phyloP scores from a whole-genome alignment of 2,329 filamentous ascomycete genomes.

The Lachnellula arida region DNA sequence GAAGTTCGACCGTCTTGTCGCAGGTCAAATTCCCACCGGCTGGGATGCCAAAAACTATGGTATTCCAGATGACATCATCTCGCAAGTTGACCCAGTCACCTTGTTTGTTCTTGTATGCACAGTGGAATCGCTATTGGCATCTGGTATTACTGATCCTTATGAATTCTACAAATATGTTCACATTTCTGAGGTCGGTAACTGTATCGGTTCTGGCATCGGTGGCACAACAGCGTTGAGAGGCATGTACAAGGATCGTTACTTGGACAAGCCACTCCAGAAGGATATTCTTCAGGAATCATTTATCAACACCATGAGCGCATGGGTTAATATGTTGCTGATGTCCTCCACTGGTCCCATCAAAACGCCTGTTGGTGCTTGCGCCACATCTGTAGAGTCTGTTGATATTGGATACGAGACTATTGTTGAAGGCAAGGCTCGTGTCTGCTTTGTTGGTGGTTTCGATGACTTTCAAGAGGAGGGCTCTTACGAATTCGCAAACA shows the following conservation, averaged over 20 bases:
- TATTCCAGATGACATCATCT: slow-evolving; percentile 95
- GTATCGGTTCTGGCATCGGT: slow-evolving; percentile 96
- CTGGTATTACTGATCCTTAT: slow-evolving; percentile 97
- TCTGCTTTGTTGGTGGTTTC: slow-evolving; percentile 97
- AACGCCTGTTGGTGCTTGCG: slow-evolving; percentile 95
- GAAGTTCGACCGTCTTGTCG: slow-evolving; percentile 93
- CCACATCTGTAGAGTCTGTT: slow-evolving; percentile 93
- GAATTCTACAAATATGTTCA: slow-evolving; percentile 99
- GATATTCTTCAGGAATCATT: slow-evolving; percentile 99
- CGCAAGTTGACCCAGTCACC: slow-evolving; percentile 94
- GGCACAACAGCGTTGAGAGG: slow-evolving; percentile 86
- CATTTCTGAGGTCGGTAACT: slow-evolving; percentile 96
- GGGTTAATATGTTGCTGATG: slow-evolving; percentile 98
- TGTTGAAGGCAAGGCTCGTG: slow-evolving; percentile 92
- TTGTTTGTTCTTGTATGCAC: slow-evolving; percentile 93
- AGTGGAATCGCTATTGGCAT: slow-evolving; percentile 82
- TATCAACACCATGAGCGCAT: slow-evolving; percentile 99
- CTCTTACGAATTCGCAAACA: slow-evolving; percentile 99
- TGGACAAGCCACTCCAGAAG: slow-evolving; percentile 96
- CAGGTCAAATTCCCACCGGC: slow-evolving; percentile 92
- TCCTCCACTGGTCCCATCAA: slow-evolving; percentile 98
- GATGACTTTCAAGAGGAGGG: slow-evolving; percentile 99
- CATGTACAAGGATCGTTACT: slow-evolving; percentile 97
- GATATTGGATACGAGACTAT: slow-evolving; percentile 99
- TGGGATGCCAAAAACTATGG: slow-evolving; percentile 97